Conservation (phyloP, 805 yeast genomes). For the Vanderwaltozyma verrucispora region DNA sequence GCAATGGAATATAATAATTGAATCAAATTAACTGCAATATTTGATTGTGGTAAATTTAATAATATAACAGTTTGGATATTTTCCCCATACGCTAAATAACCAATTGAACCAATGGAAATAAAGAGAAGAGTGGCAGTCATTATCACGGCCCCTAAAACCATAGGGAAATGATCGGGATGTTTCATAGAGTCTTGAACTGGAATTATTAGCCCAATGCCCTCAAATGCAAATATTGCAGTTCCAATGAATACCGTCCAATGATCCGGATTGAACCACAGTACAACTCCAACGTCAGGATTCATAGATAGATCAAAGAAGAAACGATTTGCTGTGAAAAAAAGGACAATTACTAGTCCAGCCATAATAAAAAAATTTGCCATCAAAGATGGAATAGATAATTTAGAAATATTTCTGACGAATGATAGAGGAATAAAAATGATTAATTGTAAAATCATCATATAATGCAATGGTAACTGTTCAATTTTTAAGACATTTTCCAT, state of each 20-base stretch:
- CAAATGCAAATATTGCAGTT: slow-evolving; percentile 81
- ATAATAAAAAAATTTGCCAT: slow-evolving; percentile 63
- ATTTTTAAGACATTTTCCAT: slow-evolving; percentile 37
- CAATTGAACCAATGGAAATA: slow-evolving; percentile 53
- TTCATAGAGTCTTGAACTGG: slow-evolving; percentile 79
- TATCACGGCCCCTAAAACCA: slow-evolving; percentile 51
- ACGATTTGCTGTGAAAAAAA: slow-evolving; percentile 39
- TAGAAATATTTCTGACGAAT: slow-evolving; percentile 65
- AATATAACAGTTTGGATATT: slow-evolving; percentile 57
- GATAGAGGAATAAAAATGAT: slow-evolving; percentile 56
- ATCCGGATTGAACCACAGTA: slow-evolving; percentile 39
- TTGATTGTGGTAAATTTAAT: slow-evolving; percentile 59
- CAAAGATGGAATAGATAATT: slow-evolving; percentile 59
- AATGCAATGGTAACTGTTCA: slow-evolving; percentile 29
- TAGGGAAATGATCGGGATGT: slow-evolving; percentile 62
- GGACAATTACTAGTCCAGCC: slow-evolving; percentile 53
- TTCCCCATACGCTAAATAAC: slow-evolving; percentile 61
- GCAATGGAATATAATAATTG: slow-evolving; percentile 69
- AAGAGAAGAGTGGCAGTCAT: slow-evolving; percentile 52
- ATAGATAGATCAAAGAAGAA: slow-evolving; percentile 17
- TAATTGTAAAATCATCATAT: slow-evolving; percentile 45
- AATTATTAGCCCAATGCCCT: slow-evolving; percentile 72
- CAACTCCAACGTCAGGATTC: slow-evolving; percentile 45
- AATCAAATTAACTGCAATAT: slow-evolving; percentile 49
- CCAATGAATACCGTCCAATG: slow-evolving; percentile 69